Evolutionary conservation across 495 filamentous ascomycete genomes (phyloP).

Genomic region (Jackrogersella multiformis): DNA sequence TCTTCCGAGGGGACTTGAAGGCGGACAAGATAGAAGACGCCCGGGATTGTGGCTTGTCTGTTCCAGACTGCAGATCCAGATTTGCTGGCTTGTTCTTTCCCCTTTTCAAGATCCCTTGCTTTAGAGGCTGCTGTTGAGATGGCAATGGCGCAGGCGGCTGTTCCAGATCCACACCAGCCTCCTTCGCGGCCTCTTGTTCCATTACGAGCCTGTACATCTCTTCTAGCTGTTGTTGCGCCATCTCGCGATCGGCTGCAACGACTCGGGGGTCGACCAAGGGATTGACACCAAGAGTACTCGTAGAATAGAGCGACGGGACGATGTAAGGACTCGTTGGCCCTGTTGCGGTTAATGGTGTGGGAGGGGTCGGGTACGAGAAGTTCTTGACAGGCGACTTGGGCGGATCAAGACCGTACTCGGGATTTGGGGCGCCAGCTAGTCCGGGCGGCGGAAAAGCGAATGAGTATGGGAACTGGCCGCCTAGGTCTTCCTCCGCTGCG

Average conservation of each 20-base stretch:
- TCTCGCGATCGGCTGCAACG: constrained; percentile 73
- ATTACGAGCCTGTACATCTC: constrained; percentile 90
- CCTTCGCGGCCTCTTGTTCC: constrained; percentile 82
- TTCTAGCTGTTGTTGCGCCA: constrained; percentile 82
- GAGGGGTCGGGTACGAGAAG: constrained; percentile 58
- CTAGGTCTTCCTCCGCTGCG: constrained; percentile 45
- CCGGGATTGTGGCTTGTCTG: constrained; percentile 58
- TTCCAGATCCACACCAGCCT: constrained; percentile 52
- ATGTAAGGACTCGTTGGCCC: constrained; percentile 61
- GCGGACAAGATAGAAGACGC: constrained; percentile 61
- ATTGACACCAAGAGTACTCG: constrained; percentile 54
- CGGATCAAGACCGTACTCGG: constrained; percentile 41
- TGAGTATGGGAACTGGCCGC: constrained; percentile 42
- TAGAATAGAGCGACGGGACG: constrained; percentile 56
- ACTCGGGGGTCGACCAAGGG: constrained; percentile 75
- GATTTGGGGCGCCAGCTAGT: constrained; percentile 20
- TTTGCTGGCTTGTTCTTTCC: constrained; percentile 57
- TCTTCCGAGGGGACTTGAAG: constrained; percentile 61
- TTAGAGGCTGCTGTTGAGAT: constrained; percentile 39
- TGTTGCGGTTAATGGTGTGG: constrained; percentile 56
- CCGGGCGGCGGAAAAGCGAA: constrained; percentile 48
- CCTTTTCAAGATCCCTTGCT: constrained; percentile 48
- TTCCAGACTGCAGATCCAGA: constrained; percentile 54
- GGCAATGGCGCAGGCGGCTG: constrained; percentile 44
- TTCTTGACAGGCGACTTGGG: constrained; percentile 54